Base-by-base conservation (phyloP, 306 rosid genomes). In the Senna tora region DNA sequence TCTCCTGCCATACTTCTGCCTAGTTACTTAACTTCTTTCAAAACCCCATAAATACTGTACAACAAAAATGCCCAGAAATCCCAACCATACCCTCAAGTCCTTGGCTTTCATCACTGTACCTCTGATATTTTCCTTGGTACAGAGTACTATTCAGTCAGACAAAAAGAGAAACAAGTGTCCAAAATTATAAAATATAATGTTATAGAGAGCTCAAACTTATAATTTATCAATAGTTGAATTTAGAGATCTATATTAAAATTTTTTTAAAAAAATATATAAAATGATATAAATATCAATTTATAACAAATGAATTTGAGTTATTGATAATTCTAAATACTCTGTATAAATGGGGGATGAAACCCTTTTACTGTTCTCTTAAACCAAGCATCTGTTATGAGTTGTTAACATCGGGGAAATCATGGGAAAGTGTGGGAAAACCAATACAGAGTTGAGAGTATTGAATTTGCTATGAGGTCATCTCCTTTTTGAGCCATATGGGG, bases 11-110 rank as follows among this genome's bases (percentile, higher is more conserved):
- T 69, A 69, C 66, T 55, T 60, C 58, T 75, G 81, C 61, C 15
- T 71, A 77, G 84, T 86, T 78, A 75, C 84, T 51, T 71, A 67
- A 80, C 81, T 75, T 82, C 84, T 77, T 81, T 67, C 83, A 76
- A 76, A 47, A 32, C 79, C 41, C 57, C 65, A 73, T 76, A 63
- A 75, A 84, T 73, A 77, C 58, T 70, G 72, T 80, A 13, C 62
- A 63, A 71, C 55, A 70, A 30, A 22, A 65, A 72, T 60, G 72
- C 58, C 66, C 42, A 8, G 32, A 71, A 76, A 58, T 71, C 76
- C 71, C 75, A 71, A 76, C 68, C 73, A 67, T 66, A 69, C 75
- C 78, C 81, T 65, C 50, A 59, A 14, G 69, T 56, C 68, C 49
- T 45, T 73, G 60, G 74, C 75, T 34, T 78, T 70, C 51, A 65